Evolutionary conservation across 2,329 filamentous ascomycete genomes (phyloP).

Genomic region (Arthrobotrys megalospora): DNA sequence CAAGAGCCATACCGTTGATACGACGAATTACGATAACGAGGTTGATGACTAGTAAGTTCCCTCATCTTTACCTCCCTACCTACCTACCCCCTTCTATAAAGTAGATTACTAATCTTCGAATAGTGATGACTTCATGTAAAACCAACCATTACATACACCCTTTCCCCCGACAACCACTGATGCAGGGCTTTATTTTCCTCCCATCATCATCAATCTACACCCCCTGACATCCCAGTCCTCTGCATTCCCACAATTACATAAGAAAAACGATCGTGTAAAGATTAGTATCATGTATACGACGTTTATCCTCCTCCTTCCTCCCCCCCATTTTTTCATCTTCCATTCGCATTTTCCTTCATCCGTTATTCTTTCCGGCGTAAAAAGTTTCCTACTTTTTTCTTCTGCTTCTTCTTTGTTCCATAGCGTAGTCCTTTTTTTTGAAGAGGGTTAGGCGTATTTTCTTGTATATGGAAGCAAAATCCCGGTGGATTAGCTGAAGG

Average conservation of each 20-base stretch:
- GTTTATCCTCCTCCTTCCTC: too few species aligned
- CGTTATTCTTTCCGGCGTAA: constrained; percentile 20
- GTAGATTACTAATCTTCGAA: not conserved
- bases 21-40: constrained; percentile 80
- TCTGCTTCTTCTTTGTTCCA: not conserved
- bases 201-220: not conserved
- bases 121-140: constrained; percentile 59
- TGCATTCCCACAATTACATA: not conserved
- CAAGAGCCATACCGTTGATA: constrained; percentile 75
- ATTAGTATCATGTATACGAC: constrained; percentile 4
- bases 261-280: too few species aligned
- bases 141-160: not conserved
- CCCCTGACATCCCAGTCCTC: not conserved
- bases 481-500: not conserved
- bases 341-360: constrained; percentile 7
- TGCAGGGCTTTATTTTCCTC: not conserved
- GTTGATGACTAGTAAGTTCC: constrained; percentile 87
- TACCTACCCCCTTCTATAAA: not conserved
- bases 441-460: constrained; percentile 11
- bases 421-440: constrained; percentile 25
- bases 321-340: not conserved
- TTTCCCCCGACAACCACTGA: constrained; percentile 5
- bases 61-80: not conserved
- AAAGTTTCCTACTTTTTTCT: constrained; percentile 5
- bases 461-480: not conserved